These are phyloP conservation scores for Penicillium vulpinum DNA, from an alignment of 2,329 filamentous ascomycete species.

Conservation along the genomic window DNA sequence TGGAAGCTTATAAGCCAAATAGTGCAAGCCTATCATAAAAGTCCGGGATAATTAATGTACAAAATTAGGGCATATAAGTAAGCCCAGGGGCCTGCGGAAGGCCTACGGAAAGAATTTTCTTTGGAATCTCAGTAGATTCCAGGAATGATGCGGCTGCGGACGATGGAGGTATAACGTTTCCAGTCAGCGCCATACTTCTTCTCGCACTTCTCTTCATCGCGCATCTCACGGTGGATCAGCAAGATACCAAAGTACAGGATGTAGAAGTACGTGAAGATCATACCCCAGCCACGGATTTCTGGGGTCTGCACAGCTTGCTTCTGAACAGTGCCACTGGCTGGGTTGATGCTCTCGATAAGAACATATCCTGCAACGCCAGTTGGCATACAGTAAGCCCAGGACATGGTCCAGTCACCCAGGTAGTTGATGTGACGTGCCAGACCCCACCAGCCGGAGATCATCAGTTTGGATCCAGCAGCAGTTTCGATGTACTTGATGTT, in stretches of 20 bases:
- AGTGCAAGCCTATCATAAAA: neutral
- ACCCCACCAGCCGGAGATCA: constrained; percentile 92
- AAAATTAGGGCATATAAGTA: neutral
- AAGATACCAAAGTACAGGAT: constrained; percentile 86
- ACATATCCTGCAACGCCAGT: constrained; percentile 82
- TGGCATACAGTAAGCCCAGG: constrained; percentile 85
- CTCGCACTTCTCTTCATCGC: constrained; percentile 88
- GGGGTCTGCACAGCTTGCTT: constrained; percentile 72
- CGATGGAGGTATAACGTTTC: constrained; percentile 81
- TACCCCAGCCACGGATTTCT: constrained; percentile 76
- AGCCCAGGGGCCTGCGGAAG: neutral
- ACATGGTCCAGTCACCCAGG: constrained; percentile 90
- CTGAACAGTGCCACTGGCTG: constrained; percentile 61
- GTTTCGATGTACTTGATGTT: constrained; percentile 88
- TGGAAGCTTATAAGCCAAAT: neutral
- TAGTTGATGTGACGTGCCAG: constrained; percentile 92
- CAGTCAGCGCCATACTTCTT: constrained; percentile 92
- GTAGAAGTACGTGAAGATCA: constrained; percentile 92
- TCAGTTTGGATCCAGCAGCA: constrained; percentile 73
- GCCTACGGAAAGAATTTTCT: neutral
- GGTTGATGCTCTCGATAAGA: constrained; percentile 55
- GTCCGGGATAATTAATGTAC: neutral
- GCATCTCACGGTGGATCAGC: constrained; percentile 78
- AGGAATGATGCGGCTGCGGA: constrained; percentile 79
- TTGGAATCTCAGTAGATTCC: constrained; percentile 67